These are phyloP conservation scores for carrot (Daucus carota) DNA, from an alignment of 129 eudicot genomes.

Conservation along the genomic window DNA sequence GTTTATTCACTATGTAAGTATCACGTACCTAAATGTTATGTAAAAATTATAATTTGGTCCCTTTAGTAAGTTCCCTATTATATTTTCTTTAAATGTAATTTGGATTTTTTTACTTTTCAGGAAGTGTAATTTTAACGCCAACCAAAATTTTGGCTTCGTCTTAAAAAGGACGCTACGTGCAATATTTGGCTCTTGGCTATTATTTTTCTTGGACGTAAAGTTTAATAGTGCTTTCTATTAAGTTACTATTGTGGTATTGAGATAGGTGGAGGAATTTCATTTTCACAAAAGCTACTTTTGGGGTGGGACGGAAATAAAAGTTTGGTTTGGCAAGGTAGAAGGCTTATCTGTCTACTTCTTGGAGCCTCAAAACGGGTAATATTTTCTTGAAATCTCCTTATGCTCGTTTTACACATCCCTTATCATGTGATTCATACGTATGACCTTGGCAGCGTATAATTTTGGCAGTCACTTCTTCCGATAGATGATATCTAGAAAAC, in stretches of 20 bases:
- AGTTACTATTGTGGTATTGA: slow-evolving; percentile 6
- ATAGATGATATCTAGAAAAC: not conserved
- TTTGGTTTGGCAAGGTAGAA: slow-evolving; percentile 94
- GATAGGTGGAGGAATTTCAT: slow-evolving; percentile 74
- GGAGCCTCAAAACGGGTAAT: slow-evolving; percentile 97
- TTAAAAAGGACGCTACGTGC: not conserved
- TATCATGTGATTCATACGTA: not conserved
- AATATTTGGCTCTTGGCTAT: not conserved
- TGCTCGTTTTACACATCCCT: not conserved
- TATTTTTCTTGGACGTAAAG: not conserved
- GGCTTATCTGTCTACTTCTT: slow-evolving; percentile 85
- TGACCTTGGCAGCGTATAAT: not conserved
- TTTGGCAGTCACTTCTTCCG: not conserved
- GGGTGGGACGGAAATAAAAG: slow-evolving; percentile 97
- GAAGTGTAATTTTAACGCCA: not conserved
- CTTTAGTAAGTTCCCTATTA: not conserved
- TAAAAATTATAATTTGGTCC: not conserved
- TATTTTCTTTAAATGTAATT: no score
- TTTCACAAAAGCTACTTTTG: slow-evolving; percentile 72
- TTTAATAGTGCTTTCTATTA: slow-evolving; percentile 1
- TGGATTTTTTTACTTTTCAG: no score
- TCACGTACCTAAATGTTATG: not conserved
- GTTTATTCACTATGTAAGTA: not conserved
- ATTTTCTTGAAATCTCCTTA: not conserved
- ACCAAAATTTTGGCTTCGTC: not conserved